phyloP scores from a whole-genome alignment of 2,329 filamentous ascomycete genomes.

The Xylaria sp. region DNA sequence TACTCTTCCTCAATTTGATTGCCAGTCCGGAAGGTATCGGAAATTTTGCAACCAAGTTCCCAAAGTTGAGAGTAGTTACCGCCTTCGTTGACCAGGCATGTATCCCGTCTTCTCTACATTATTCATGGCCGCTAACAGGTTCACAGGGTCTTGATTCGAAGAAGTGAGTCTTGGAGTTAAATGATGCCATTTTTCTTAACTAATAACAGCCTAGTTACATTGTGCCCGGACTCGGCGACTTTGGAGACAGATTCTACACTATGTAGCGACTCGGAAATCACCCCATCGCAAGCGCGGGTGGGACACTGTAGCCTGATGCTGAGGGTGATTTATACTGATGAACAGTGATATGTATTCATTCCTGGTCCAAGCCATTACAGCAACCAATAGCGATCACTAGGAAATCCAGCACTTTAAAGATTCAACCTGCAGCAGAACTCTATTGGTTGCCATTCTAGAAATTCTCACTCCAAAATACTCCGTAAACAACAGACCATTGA shows the following conservation, averaged over 20 bases:
- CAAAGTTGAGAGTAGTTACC: slow-evolving; percentile 89
- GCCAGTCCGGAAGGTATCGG: slow-evolving; percentile 93
- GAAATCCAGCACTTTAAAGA: neutral
- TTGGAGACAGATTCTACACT: slow-evolving; percentile 95
- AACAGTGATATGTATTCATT: neutral
- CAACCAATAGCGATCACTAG: neutral
- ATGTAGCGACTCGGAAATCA: slow-evolving; percentile 60
- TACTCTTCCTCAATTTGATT: slow-evolving; percentile 95
- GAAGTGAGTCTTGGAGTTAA: slow-evolving; percentile 72
- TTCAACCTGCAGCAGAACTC: slow-evolving; percentile 2
- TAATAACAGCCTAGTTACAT: slow-evolving; percentile 79
- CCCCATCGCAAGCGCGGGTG: slow-evolving; percentile 7
- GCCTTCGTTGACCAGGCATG: slow-evolving; percentile 87
- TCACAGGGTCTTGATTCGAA: slow-evolving; percentile 89
- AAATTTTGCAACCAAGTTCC: slow-evolving; percentile 89
- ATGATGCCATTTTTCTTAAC: slow-evolving; percentile 36
- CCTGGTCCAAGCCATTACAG: neutral
- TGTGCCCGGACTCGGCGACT: slow-evolving; percentile 91
- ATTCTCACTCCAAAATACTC: neutral
- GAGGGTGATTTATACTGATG: slow-evolving; percentile 1
- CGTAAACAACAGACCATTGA: slow-evolving; percentile 61
- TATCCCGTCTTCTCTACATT: neutral
- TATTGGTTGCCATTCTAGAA: neutral
- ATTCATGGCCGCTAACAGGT: slow-evolving; percentile 40
- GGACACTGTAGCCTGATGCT: slow-evolving; percentile 7